Base-by-base conservation (phyloP, 352 stramenopile genomes). In the Elongisporangium undulatum region DNA sequence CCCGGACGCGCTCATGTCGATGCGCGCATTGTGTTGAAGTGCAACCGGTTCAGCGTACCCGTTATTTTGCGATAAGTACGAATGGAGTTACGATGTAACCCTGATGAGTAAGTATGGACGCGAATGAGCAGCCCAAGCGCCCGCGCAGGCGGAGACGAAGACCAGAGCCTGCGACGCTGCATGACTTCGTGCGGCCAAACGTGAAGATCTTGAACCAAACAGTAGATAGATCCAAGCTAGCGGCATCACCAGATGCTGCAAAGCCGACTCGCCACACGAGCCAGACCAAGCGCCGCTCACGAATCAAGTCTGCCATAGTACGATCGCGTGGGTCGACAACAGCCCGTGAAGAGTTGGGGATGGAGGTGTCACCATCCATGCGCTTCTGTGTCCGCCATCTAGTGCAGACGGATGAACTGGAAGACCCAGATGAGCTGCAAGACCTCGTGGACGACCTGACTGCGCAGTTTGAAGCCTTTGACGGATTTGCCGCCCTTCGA, bases 361-460 rank as follows among this genome's bases (percentile, higher is more conserved):
- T 9, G 8, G 19, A 61, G 8, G 9, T 50, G 0, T 50, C 17
- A 9, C 16, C 0, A 16, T 49, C 23, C 20, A 52, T 22, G 49
- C 52, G 23, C 4, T 75, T 83, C 56, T 20, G 55, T 6, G 69
- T 77, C 26, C 53, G 49, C 10, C 72, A 70, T 13, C 56, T 90
- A n/a, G 26, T 87, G 9, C 63, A 69, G 6, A 34, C 58, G 1
- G 68, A 80, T 20, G 77, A 92, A 4, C 38, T 89, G 4, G 67
- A 77, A 53, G 71, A 89, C 49, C 63, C 73, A 0, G 79, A 90
- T 53, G 79, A 92, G 34, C 69, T 63, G 4, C 56, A 72, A 0
- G 79, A 89, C 15, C 45, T 89, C 4, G 50, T 63, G 16, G 59
- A 63, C 4, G 76, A 92, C 57, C 20, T 80, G 21, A 51, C 53